A percentile compares a stretch with the other conserved stretches of the same genome.
Evolutionary conservation across 225 moss, liverwort and hornwort species (phyloP).

Genomic region (Marchantia paleacea): DNA sequence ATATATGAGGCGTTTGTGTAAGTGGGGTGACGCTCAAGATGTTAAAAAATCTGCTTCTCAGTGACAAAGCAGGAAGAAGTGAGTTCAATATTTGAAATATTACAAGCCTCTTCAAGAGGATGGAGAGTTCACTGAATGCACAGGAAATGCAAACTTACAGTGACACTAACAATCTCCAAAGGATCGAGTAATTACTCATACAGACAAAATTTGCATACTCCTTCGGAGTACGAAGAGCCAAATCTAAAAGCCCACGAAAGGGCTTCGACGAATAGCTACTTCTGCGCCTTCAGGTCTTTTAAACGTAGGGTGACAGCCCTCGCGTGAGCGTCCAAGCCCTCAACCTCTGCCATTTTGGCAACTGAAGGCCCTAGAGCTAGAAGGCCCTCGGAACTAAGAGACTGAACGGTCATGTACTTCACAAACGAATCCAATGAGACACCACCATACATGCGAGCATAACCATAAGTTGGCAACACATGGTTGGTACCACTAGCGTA

Average conservation of each 20-base stretch:
- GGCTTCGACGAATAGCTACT: not conserved
- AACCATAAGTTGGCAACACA: slow-evolving; percentile 93
- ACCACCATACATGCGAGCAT: slow-evolving; percentile 97
- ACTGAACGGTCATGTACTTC: slow-evolving; percentile 97
- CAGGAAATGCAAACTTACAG: not conserved
- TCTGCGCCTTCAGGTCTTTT: slow-evolving; percentile 39
- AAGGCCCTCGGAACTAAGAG: slow-evolving; percentile 72
- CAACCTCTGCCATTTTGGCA: slow-evolving; percentile 88
- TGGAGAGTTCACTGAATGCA: not conserved
- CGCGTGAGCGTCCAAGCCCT: slow-evolving; percentile 90
- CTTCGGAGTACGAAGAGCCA: slow-evolving; percentile 9
- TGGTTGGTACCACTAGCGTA: slow-evolving; percentile 99
- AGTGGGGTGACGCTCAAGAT: not conserved
- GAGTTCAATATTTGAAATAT: not conserved
- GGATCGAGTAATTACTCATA: not conserved
- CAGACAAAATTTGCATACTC: slow-evolving; percentile 24
- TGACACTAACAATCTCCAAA: not conserved
- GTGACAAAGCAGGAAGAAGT: not conserved
- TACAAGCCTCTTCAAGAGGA: not conserved
- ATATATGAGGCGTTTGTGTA: not conserved
- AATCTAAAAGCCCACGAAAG: not conserved
- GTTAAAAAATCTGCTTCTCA: not conserved
- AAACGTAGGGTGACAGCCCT: slow-evolving; percentile 87
- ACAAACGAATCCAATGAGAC: slow-evolving; percentile 94
- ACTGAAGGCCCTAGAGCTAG: slow-evolving; percentile 70